Conservation (phyloP, 805 yeast genomes). For the Candida fluviatilis region DNA sequence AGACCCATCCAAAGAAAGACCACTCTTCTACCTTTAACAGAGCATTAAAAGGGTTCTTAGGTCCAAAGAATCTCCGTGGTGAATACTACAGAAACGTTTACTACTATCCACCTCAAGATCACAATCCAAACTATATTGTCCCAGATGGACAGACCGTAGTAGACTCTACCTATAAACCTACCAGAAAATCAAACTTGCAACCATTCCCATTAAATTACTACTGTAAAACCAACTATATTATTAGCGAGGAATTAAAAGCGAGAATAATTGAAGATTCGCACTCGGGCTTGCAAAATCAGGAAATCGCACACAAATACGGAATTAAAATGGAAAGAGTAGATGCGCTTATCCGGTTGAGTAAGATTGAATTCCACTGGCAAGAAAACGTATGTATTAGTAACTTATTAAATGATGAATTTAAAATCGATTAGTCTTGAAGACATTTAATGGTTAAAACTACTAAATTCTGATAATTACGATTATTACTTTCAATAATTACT, state of each 20-base stretch:
- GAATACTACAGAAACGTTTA: slow-evolving; percentile 76
- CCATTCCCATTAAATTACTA: slow-evolving; percentile 81
- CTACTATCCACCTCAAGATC: slow-evolving; percentile 61
- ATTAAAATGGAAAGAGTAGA: slow-evolving; percentile 83
- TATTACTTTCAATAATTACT: not conserved
- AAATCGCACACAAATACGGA: slow-evolving; percentile 73
- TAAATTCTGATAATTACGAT: slow-evolving; percentile 7
- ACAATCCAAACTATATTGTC: slow-evolving; percentile 67
- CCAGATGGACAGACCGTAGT: slow-evolving; percentile 44
- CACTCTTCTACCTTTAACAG: slow-evolving; percentile 52
- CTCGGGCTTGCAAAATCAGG: slow-evolving; percentile 58
- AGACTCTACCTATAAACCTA: slow-evolving; percentile 1
- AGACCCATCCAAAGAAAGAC: slow-evolving; percentile 32
- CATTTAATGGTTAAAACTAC: slow-evolving; percentile 11
- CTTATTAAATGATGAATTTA: not conserved
- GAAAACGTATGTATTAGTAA: slow-evolving; percentile 49
- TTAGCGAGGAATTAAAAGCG: slow-evolving; percentile 56
- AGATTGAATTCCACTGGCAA: slow-evolving; percentile 61
- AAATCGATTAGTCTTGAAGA: slow-evolving; percentile 5
- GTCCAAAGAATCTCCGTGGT: slow-evolving; percentile 81
- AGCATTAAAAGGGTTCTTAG: slow-evolving; percentile 70
- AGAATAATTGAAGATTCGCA: slow-evolving; percentile 55
- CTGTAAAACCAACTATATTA: slow-evolving; percentile 61
- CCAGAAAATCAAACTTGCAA: slow-evolving; percentile 35
- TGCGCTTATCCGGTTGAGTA: slow-evolving; percentile 70